Conservation (phyloP, 2,329 filamentous ascomycete genomes). For the Clonostachys byssicola region DNA sequence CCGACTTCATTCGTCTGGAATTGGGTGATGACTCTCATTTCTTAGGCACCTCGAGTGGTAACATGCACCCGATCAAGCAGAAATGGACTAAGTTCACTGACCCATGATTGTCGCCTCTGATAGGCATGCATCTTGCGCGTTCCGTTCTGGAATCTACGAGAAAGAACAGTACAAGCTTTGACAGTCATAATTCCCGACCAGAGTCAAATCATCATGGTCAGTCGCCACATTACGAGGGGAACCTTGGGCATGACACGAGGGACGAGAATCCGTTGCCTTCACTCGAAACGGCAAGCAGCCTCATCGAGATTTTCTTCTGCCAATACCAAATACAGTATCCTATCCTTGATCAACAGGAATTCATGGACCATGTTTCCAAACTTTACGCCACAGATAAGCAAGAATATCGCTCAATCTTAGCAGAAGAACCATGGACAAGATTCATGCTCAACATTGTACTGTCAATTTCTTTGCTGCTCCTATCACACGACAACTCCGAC, state of each 20-base stretch:
- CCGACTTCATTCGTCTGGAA: conserved; percentile 9
- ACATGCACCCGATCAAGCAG: too few species aligned
- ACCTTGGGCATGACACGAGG: neutral
- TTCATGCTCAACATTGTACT: conserved; percentile 14
- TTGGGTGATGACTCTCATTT: conserved; percentile 7
- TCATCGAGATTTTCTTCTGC: conserved; percentile 11
- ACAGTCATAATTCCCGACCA: neutral
- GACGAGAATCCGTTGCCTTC: conserved; percentile 5
- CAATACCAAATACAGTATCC: conserved; percentile 14
- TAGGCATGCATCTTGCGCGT: conserved; percentile 5
- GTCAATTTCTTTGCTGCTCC: conserved; percentile 8
- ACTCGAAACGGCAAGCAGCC: conserved; percentile 8
- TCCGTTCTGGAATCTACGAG: conserved; percentile 7
- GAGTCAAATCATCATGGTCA: neutral
- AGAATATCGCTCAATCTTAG: neutral
- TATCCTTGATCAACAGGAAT: conserved; percentile 10
- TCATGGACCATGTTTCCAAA: conserved; percentile 2
- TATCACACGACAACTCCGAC: conserved; percentile 11
- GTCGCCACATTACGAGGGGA: neutral
- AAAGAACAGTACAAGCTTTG: conserved; percentile 4
- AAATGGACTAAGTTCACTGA: too few species aligned
- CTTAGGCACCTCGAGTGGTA: conserved; percentile 6
- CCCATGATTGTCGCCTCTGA: too few species aligned
- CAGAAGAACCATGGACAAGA: conserved; percentile 5
- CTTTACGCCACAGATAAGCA: neutral